Percentiles rank a stretch among this genome's conserved stretches.
Conservation (phyloP, 2,329 filamentous ascomycete genomes). For the Coniochaeta pulveracea region DNA sequence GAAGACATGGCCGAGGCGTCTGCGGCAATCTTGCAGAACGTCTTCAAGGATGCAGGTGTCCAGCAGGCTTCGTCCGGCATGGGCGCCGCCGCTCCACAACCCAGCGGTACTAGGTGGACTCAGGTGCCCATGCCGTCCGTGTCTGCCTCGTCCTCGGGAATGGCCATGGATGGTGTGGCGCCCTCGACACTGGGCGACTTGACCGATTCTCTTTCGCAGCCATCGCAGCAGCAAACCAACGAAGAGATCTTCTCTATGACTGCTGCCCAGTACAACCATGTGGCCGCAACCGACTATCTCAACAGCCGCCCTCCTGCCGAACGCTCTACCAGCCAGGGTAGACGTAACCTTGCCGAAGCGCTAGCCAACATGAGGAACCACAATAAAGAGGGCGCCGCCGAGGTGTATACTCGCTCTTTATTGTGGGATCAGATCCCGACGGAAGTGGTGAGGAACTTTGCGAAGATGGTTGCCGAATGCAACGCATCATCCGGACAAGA, state of each 20-base stretch:
- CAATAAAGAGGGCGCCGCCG: slow-evolving; percentile 64
- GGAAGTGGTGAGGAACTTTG: slow-evolving; percentile 87
- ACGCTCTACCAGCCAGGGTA: slow-evolving; percentile 48
- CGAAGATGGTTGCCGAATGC: slow-evolving; percentile 76
- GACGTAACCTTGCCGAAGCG: slow-evolving; percentile 69
- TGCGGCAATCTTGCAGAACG: slow-evolving; percentile 65
- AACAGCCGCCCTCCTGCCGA: slow-evolving; percentile 35
- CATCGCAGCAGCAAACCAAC: slow-evolving; percentile 74
- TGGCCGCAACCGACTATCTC: slow-evolving; percentile 65
- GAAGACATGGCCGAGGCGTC: slow-evolving; percentile 73
- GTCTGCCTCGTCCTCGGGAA: slow-evolving; percentile 28
- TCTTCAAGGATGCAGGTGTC: slow-evolving; percentile 71
- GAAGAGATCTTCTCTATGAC: slow-evolving; percentile 83
- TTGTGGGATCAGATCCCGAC: slow-evolving; percentile 90
- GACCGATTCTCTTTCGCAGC: slow-evolving; percentile 57
- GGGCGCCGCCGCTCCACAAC: slow-evolving; percentile 35
- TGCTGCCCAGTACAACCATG: slow-evolving; percentile 76
- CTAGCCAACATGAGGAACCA: slow-evolving; percentile 66
- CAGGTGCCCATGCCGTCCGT: slow-evolving; percentile 26
- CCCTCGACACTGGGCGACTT: slow-evolving; percentile 55
- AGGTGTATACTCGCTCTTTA: slow-evolving; percentile 85
- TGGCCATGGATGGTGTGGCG: slow-evolving; percentile 38
- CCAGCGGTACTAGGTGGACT: slow-evolving; percentile 38
- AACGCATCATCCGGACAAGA: slow-evolving; percentile 33
- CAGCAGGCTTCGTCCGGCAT: slow-evolving; percentile 30